Base-by-base conservation (phyloP, 371 early-diverging fungal genomes). In the Dichotomocladium elegans region DNA sequence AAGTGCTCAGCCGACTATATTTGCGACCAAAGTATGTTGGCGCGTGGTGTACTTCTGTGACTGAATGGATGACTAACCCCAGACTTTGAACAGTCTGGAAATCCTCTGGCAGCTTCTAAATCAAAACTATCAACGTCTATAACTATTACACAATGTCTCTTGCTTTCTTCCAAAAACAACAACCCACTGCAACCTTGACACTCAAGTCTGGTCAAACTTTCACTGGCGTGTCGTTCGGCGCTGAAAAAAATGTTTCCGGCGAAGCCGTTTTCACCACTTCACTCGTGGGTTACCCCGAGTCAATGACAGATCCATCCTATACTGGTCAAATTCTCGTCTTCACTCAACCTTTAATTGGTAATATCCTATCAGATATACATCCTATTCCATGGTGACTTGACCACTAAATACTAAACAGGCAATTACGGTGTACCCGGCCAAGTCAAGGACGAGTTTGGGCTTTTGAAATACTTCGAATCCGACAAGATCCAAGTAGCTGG, bases 401-500 rank as follows among this genome's bases (percentile, higher is more conserved):
- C 12, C 25, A 44, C 14, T 1, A 30, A 25, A 15, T 1, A 53
- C 22, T 6, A 15, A 42, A 10, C 25, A 61, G 62, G 65, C 29
- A 93, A 97, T 83, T 97, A 97, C 68, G 98, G 98, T 64, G 96
- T 96, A 3, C 98, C 98, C 22, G 88, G 88, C 37, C 83, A 83
- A 43, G 83, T 62, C 35, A 74, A 85, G 53, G 95, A 95, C 56
- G 76, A 82, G 47, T 74, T 81, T 66, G 88, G 87, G 57, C 79
- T 95, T 27, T 91, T 84, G 47, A 85, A 82, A 51, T 83, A 95
- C 76, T 95, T 97, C 67, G 98, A 97, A 78, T 93, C 95, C 40
- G 83, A 77, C 68, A 69, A 86, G 61, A 96, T 97, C 64, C 96
- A 96, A 73, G 82, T 95, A 44, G 85, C 90, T 34, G 95, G 86